Base-by-base conservation (phyloP, 148 eudicot genomes). In the Amaranthus cruentus region DNA sequence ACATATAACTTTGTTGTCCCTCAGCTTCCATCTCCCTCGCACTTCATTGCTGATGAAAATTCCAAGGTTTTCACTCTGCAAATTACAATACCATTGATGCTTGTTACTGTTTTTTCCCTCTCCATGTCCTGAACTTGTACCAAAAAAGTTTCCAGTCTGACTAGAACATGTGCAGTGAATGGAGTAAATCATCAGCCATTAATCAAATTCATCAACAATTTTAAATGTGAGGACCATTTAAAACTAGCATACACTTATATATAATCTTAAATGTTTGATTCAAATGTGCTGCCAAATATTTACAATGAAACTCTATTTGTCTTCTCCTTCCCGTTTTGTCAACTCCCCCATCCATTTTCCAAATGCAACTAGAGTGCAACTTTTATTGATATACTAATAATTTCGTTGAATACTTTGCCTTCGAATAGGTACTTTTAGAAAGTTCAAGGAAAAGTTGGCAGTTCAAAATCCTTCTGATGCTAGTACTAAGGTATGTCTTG, bases 371-470 rank as follows among this genome's bases (percentile, higher is more conserved):
- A 13, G 44, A 71, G 47, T 49, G 59, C 47, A 59, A 5, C 2
- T 59, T 72, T 52, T 47, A 59, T 56, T 54, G 4, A 68, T 14
- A 61, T 14, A 4, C 53, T 48, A 5, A 74, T 53, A 56, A n/a
- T 55, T 47, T 18, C 8, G 49, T 9, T 71, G 50, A 69, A 66
- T 55, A n/a, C 58, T 70, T 11, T 75, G 38, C 38, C 61, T 69
- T 62, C 69, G 28, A 78, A 54, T 87, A 95, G 97, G 89, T 63
- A 95, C 98, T 58, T 95, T 73, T 80, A 86, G 90, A 79, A 95
- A 90, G 83, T 95, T 88, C 76, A 95, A 95, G 85, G 98, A 86
- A 79, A 91, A 85, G 70, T 50, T 89, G 56, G 86, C 78, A 61
- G 77, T 73, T 73, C 91, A 88, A 84, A 85, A 81, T 78, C 85